These are phyloP conservation scores for Blastomyces parvus DNA, from an alignment of 2,329 filamentous ascomycete species.

Conservation along the genomic window DNA sequence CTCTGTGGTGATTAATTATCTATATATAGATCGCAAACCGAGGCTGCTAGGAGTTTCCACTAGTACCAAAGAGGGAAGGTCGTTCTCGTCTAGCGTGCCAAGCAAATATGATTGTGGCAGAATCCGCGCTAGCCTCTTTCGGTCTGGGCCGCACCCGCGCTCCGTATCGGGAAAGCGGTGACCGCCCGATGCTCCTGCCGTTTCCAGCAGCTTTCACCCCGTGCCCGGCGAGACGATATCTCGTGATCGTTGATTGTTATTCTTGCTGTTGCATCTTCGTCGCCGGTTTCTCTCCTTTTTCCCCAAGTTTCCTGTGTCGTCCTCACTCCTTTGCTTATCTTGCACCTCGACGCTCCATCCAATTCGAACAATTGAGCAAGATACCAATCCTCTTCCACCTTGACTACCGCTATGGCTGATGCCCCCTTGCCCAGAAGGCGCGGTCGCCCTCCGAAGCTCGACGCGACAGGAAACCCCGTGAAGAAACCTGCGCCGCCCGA, in stretches of 20 bases:
- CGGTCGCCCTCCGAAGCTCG: constrained; percentile 14
- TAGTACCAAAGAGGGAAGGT: background rate
- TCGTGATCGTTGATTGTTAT: too few species aligned
- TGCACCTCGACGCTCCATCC: background rate
- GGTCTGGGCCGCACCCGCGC: background rate
- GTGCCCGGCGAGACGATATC: too few species aligned
- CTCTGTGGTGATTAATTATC: too few species aligned
- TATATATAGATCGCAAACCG: too few species aligned
- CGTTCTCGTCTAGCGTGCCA: background rate
- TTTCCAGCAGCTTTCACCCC: background rate
- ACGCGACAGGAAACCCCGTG: constrained; percentile 10
- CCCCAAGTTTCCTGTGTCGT: background rate
- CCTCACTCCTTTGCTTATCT: background rate
- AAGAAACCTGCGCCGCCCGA: constrained; percentile 5
- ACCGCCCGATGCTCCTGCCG: background rate
- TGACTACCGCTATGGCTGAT: background rate
- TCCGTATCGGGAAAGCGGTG: constrained; percentile 1
- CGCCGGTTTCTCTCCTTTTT: background rate
- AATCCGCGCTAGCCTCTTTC: background rate
- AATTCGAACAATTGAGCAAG: background rate
- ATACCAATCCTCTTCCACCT: background rate
- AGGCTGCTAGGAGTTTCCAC: too few species aligned
- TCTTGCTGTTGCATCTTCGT: too few species aligned
- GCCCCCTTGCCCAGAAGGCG: constrained; percentile 11
- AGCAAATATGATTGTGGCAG: background rate